Evolutionary conservation across 179 eudicot genomes (phyloP), one percentile per base, ranked within the genome.

Genomic region (Beta lomatogona): DNA sequence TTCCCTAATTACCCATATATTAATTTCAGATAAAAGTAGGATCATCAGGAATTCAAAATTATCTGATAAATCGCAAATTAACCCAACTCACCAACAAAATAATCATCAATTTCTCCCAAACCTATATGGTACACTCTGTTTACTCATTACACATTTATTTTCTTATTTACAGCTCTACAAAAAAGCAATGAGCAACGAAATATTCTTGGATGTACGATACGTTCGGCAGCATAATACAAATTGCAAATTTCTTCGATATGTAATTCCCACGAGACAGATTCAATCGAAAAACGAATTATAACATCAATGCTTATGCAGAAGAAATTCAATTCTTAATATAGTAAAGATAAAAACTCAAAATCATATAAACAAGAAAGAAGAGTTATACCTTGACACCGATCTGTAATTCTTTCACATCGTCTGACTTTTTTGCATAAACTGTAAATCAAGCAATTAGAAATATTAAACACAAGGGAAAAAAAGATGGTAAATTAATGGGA

Each of bases 301-400:
- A 50, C 9, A 45, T 21, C 6, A 50, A 5, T 46, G n/a, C n/a
- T n/a, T n/a, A n/a, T n/a, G 68, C 11, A 52, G 36, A 41, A 10
- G 25, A 61, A 60, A 36, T 25, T 63, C 16, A 59, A 44, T 6
- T 25, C 36, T 31, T n/a, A 71, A 78, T 1, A 75, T 5, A 46
- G 0, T 21, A n/a, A n/a, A 55, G 3, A 76, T 5, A 36, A 36
- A 36, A 36, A 36, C 41, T 76, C 2, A 41, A 63, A 36, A 15
- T 5, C 22, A 45, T 0, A 45, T 0, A 13, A 36, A n/a, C 2
- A 64, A 31, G 19, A 44, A 6, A 50, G 52, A 31, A 31, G 69
- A 2, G 21, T 22, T 12, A 76, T 81, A 96, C 99, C 98, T 97
- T 97, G 46, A 97, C 98, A 76, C 98, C 99, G 92, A 97, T 97